Percentiles rank a stretch among this genome's conserved stretches.
Conservation (phyloP, 2,329 filamentous ascomycete species). For the Calonectria pauciramosa region DNA sequence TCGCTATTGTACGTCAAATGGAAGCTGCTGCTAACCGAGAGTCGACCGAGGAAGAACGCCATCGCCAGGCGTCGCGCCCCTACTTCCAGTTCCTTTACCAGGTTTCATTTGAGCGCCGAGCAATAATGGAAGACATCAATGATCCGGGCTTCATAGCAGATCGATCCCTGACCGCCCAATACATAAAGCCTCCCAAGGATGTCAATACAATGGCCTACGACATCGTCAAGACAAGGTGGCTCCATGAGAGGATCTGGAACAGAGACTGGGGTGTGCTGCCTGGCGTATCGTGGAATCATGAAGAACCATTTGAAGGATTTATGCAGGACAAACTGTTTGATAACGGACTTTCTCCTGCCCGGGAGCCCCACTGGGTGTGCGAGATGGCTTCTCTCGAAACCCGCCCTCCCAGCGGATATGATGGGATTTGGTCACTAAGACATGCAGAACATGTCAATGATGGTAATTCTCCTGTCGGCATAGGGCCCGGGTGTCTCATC, state of each 20-base stretch:
- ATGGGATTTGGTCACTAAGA: background rate
- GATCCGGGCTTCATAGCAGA: background rate
- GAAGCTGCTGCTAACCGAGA: background rate
- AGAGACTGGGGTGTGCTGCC: background rate
- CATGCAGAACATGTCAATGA: background rate
- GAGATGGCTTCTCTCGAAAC: background rate
- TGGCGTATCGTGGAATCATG: background rate
- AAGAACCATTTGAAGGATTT: background rate
- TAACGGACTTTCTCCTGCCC: background rate
- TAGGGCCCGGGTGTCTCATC: too few species aligned
- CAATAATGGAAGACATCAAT: background rate
- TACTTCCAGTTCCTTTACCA: background rate
- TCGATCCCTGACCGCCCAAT: background rate
- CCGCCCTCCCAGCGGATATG: background rate
- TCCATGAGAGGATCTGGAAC: background rate
- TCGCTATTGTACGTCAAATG: background rate
- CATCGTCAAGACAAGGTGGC: background rate
- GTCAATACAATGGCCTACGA: background rate
- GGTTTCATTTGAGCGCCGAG: background rate
- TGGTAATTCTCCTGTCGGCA: background rate
- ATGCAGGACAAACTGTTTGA: background rate
- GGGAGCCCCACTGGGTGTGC: background rate
- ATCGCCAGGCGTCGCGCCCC: background rate
- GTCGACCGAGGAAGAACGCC: background rate
- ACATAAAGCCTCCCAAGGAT: background rate